A percentile compares a stretch with the other conserved stretches of the same genome.
phyloP scores from a whole-genome alignment of 768 basidiomycete species.

The Russula dissimulans region DNA sequence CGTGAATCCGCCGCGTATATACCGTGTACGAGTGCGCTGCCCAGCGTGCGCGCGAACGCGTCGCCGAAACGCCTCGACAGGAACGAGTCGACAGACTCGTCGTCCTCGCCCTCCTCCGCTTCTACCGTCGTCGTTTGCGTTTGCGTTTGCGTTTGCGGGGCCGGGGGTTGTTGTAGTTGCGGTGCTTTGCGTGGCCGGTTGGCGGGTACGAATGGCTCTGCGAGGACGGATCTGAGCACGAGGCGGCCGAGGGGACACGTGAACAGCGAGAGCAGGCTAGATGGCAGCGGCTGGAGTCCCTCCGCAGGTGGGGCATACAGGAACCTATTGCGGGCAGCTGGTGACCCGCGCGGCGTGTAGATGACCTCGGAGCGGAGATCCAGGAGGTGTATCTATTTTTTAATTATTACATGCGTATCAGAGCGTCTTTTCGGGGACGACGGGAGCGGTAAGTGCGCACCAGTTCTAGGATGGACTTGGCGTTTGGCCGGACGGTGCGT shows the following conservation, averaged over 20 bases:
- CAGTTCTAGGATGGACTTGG: constrained; percentile 66
- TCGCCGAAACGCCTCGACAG: constrained; percentile 64
- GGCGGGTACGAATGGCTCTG: constrained; percentile 44
- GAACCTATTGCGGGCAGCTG: constrained; percentile 72
- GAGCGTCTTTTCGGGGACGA: background rate
- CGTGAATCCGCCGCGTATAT: constrained; percentile 87
- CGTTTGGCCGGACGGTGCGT: constrained; percentile 72
- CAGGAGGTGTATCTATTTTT: constrained; percentile 64
- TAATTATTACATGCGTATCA: background rate
- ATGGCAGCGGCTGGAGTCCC: constrained; percentile 46
- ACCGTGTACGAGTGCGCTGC: constrained; percentile 77
- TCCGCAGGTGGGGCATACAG: constrained; percentile 44
- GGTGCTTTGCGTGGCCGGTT: background rate
- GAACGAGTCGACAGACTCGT: constrained; percentile 80
- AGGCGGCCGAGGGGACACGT: constrained; percentile 31
- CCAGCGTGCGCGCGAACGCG: constrained; percentile 62
- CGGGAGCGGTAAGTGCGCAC: constrained; percentile 35
- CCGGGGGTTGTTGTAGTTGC: background rate
- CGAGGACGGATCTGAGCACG: constrained; percentile 45
- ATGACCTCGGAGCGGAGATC: constrained; percentile 50
- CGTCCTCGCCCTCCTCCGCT: background rate
- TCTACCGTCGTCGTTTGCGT: background rate
- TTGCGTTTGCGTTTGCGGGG: no score
- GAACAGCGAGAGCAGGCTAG: constrained; percentile 32
- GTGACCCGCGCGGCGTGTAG: constrained; percentile 53